phyloP scores from a whole-genome alignment of 164 flowering plant genomes.

The Protea cynaroides region DNA sequence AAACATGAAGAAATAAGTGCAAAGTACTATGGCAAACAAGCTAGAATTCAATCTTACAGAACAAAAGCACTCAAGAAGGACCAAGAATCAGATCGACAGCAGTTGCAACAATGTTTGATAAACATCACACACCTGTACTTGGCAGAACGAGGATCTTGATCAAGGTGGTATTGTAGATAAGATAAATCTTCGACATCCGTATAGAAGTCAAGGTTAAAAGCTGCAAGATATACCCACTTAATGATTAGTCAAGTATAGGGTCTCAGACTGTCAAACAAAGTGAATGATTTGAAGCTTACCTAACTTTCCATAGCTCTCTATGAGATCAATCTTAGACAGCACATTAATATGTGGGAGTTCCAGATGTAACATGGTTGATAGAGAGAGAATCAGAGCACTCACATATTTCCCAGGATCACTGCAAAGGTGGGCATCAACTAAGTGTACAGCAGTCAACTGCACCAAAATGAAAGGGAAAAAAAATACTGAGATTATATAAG shows the following conservation, averaged over 20 bases:
- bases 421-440: conserved; percentile 93
- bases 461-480: conserved; percentile 18
- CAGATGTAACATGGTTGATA: conserved; percentile 88
- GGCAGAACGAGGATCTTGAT: conserved; percentile 81
- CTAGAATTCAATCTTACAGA: conserved; percentile 1
- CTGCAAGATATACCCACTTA: conserved; percentile 37
- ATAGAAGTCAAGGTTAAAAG: conserved; percentile 86
- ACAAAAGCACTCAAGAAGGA: background rate
- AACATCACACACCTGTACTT: conserved; percentile 62
- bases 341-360: conserved; percentile 96
- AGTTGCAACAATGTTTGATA: background rate
- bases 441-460: conserved; percentile 87
- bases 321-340: conserved; percentile 90
- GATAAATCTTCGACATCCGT: conserved; percentile 90
- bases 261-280: background rate
- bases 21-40: background rate
- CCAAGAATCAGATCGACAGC: background rate
- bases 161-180: conserved; percentile 66
- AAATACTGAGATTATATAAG: background rate
- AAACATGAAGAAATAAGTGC: background rate
- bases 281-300: conserved; percentile 26
- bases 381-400: conserved; percentile 86
- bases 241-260: background rate
- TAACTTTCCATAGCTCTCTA: conserved; percentile 90
- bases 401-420: conserved; percentile 93